Base-by-base conservation (phyloP, 1,139 yeast species). In the Diutina pseudorugosa region DNA sequence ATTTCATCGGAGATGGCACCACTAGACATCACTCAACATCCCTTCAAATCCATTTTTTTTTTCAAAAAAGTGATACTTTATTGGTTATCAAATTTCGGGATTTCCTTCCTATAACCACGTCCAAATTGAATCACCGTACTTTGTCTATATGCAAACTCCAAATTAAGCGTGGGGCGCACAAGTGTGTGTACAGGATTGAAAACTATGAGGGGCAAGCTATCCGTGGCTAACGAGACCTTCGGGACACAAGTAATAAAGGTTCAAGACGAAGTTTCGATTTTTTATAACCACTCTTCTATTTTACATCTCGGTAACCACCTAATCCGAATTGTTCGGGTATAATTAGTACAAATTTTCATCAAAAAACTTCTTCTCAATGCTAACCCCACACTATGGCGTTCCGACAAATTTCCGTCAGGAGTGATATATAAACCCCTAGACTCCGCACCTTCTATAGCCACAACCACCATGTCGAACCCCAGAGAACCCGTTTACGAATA, bases 401-500 rank as follows among this genome's bases (percentile, higher is more conserved):
- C 36, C 36, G 36, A 30, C n/a, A 12, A 30, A 30, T 30, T 30
- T 30, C 36, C 36, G 36, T 30, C 36, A 30, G 36, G n/a, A 30
- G 36, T 30, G 36, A 43, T 43, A 43, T 43, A 11, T 40, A 40
- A 40, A 40, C 42, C 42, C 42, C 42, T 40, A 5, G 42, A 11
- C 42, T 40, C 20, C 42, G 42, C 42, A 40, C 42, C 9, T 8
- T 16, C 20, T 4, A 1, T 21, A 2, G 14, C 33, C 30, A 25
- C 8, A 44, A 25, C 18, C 19, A 40, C 6, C 16, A 45, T 45
- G 49, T 25, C 49, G 36, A 27, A 45, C 49, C 12, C 36, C 27
- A 45, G 49, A 45, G 49, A 45, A 27, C 49, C 49, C 23, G 16
- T 45, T 2, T 45, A 45, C 49, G 49, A 16, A 14, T 45, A 16